Conservation (phyloP, 257 asterid species). For the Datura wrightii region DNA sequence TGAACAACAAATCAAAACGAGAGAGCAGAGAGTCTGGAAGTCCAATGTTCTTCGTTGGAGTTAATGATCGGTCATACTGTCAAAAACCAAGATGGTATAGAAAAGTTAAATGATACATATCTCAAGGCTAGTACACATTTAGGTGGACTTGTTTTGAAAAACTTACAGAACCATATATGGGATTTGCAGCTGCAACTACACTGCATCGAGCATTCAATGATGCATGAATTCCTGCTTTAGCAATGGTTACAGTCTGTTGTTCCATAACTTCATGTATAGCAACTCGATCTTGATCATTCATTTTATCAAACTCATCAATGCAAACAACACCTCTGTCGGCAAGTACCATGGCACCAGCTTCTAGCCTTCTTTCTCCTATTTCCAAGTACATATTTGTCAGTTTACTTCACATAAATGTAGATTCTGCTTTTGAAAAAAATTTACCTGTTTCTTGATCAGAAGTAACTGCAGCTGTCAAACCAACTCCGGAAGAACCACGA, state of each 20-base stretch:
- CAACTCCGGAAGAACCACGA: conserved; percentile 99
- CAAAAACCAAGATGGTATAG: conserved; percentile 33
- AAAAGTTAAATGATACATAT: neutral
- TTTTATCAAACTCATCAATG: conserved; percentile 95
- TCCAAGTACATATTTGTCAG: conserved; percentile 28
- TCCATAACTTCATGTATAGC: conserved; percentile 99
- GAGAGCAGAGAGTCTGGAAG: conserved; percentile 98
- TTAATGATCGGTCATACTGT: conserved; percentile 95
- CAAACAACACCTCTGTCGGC: conserved; percentile 98
- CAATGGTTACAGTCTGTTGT: conserved; percentile 98
- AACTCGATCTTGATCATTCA: conserved; percentile 98
- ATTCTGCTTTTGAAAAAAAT: conserved; percentile 31
- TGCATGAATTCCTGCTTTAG: conserved; percentile 98
- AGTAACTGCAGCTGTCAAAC: conserved; percentile 98
- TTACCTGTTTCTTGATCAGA: conserved; percentile 98
- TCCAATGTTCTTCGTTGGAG: conserved; percentile 96
- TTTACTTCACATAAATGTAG: neutral
- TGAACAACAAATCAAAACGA: conserved; percentile 93
- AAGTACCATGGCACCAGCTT: conserved; percentile 99
- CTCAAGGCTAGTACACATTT: neutral
- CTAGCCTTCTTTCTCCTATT: conserved; percentile 87
- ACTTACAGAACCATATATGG: conserved; percentile 98
- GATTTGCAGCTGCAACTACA: conserved; percentile 99
- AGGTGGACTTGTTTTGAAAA: conserved; percentile 28
- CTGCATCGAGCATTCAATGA: conserved; percentile 98